phyloP scores from a whole-genome alignment of 177 flowering plant species.

The Vitis hybrid region DNA sequence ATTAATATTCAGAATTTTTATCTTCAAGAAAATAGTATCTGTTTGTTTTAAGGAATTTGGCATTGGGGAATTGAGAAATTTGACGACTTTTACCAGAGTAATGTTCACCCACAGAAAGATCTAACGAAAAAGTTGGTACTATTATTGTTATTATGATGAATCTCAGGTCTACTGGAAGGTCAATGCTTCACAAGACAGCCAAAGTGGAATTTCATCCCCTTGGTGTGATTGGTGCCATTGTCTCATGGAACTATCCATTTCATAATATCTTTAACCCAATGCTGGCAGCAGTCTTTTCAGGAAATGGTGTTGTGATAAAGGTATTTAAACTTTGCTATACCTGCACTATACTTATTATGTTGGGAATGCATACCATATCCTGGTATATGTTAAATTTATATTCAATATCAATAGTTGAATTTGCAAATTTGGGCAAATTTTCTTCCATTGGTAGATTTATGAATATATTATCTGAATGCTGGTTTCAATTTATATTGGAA shows the following conservation, averaged over 20 bases:
- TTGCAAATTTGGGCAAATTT: too few relatives aligned
- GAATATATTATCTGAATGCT: too few relatives aligned
- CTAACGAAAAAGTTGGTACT: background rate
- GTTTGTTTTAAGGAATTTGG: too few relatives aligned
- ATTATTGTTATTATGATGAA: conserved; percentile 2
- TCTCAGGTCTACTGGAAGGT: conserved; percentile 81
- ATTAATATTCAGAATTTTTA: too few relatives aligned
- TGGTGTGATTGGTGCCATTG: conserved; percentile 97
- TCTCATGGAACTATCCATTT: conserved; percentile 98
- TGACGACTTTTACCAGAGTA: background rate
- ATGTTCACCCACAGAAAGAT: background rate
- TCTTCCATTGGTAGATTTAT: too few relatives aligned
- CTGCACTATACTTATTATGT: background rate
- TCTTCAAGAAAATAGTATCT: too few relatives aligned
- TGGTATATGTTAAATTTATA: background rate
- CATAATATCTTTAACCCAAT: conserved; percentile 94
- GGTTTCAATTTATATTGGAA: too few relatives aligned
- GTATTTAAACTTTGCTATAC: conserved; percentile 28
- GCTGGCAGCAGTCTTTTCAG: conserved; percentile 96
- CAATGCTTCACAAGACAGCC: conserved; percentile 89
- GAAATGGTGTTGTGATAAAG: conserved; percentile 89
- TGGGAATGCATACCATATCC: background rate
- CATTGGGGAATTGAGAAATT: background rate
- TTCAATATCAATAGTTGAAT: background rate
- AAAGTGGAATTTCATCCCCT: conserved; percentile 93